phyloP scores from a whole-genome alignment of 2,329 filamentous ascomycete genomes.

The Aspergillus novoparasiticus region DNA sequence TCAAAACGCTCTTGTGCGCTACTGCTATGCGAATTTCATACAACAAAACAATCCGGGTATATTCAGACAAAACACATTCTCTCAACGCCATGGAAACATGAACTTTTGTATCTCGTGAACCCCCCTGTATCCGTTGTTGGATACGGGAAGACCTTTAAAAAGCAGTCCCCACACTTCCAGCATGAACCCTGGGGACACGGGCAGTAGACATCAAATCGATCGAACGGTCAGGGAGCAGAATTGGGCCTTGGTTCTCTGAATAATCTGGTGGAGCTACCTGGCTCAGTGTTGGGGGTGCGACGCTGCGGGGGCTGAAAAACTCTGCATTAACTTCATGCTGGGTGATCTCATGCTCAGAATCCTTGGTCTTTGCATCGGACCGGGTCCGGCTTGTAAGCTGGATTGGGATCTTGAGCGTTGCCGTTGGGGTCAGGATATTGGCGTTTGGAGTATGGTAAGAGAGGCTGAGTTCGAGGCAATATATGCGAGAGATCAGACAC shows the following conservation, averaged over 20 bases:
- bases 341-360: conserved; percentile 15
- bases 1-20: background rate
- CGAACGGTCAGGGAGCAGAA: background rate
- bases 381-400: conserved; percentile 39
- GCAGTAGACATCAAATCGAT: background rate
- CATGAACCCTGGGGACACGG: background rate
- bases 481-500: conserved; percentile 66
- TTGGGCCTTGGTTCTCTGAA: background rate
- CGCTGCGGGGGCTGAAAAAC: conserved; percentile 24
- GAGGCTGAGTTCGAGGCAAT: conserved; percentile 62
- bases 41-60: conserved; percentile 1
- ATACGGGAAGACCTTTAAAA: background rate
- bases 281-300: conserved; percentile 8
- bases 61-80: background rate
- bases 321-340: conserved; percentile 24
- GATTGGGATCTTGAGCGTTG: conserved; percentile 47
- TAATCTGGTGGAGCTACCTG: background rate
- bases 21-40: background rate
- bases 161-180: background rate
- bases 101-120: background rate
- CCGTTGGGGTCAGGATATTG: conserved; percentile 41
- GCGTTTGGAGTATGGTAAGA: conserved; percentile 55
- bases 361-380: background rate
- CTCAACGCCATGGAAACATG: background rate
- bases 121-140: background rate